Base-by-base conservation (phyloP, 495 filamentous ascomycete species). In the Neurospora tetraspora region DNA sequence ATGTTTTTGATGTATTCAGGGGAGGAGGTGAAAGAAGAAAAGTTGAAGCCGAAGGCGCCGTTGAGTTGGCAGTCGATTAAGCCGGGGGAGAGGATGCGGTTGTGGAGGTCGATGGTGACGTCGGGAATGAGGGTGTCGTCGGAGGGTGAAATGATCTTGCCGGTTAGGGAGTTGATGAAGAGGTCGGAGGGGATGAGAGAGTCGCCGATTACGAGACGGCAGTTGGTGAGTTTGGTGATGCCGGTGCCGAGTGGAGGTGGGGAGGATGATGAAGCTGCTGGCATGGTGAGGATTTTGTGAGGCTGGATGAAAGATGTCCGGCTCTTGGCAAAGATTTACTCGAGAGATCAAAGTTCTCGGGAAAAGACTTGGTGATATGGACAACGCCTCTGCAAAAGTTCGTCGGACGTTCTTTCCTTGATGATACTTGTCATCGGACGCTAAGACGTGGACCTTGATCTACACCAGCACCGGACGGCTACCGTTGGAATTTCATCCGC, bases 1-100 rank as follows among this genome's bases (percentile, higher is more conserved):
- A 96, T 79, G 20, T 87, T 88, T 76, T 91, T 89, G 68, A 86
- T 85, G 78, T 95, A 96, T 68, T 85, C 83, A 45, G 87, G 84
- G 59, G 90, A 86, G n/a, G 90, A 86, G 7, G 91, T 88, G 2
- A 92, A 83, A 2, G 86, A 83, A 1, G 92, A 94, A 80, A 95
- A 95, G 82, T 96, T 92, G 83, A 95, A 93, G 65, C 93, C 93
- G 73, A 91, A 91, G 7, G 90, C 92, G 53, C 93, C 93, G 76
- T 97, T 97, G 65, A 95, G 86, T 78, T 97, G 93, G 68, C 92
- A 89, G 76, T 97, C 93, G 76, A 96, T 93, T 75, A 96, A 86
- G 16, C 93, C 93, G 1, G 93, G 92, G 14, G 92, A 88, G 31
- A 97, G 75, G 76, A 96, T 93, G 73, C 91, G 90, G 68, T 91